Percentiles rank a stretch among this genome's conserved stretches.
Evolutionary conservation across 148 eudicot species (phyloP).

Genomic region (Diospyros kaki): DNA sequence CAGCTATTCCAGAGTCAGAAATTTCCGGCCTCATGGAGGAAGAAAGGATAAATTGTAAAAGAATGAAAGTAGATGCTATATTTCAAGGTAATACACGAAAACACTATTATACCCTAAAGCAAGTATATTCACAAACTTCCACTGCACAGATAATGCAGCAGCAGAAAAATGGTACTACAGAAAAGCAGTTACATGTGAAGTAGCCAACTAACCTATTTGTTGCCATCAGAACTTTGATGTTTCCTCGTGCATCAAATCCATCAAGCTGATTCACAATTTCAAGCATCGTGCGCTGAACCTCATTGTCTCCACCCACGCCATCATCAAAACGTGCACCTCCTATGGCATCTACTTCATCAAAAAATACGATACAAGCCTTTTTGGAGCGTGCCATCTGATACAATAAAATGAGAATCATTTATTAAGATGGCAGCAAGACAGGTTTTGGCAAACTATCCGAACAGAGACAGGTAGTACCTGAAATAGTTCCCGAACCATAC

Average conservation of each 20-base stretch:
- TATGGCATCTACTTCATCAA: conserved; percentile 89
- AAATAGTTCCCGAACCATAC: conserved; percentile 98
- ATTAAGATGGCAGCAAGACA: background rate
- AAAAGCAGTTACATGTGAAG: background rate
- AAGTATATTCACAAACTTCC: background rate
- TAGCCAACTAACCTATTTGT: conserved; percentile 62
- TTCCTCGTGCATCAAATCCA: conserved; percentile 95
- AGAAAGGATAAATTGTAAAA: background rate
- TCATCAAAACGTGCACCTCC: conserved; percentile 91
- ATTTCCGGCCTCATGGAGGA: background rate
- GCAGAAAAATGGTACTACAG: background rate
- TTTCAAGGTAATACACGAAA: background rate
- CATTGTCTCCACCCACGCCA: conserved; percentile 88
- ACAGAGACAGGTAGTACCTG: conserved; percentile 49
- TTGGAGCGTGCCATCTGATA: conserved; percentile 93
- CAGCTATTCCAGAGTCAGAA: background rate
- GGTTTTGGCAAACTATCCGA: background rate
- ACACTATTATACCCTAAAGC: background rate
- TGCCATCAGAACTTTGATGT: conserved; percentile 96
- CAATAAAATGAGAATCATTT: background rate
- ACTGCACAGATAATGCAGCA: background rate
- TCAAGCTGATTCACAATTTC: conserved; percentile 98
- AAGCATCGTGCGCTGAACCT: conserved; percentile 96
- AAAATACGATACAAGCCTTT: conserved; percentile 89
- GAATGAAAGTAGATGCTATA: background rate